phyloP scores from a whole-genome alignment of 2,329 filamentous ascomycete species.

The Colletotrichum navitas region DNA sequence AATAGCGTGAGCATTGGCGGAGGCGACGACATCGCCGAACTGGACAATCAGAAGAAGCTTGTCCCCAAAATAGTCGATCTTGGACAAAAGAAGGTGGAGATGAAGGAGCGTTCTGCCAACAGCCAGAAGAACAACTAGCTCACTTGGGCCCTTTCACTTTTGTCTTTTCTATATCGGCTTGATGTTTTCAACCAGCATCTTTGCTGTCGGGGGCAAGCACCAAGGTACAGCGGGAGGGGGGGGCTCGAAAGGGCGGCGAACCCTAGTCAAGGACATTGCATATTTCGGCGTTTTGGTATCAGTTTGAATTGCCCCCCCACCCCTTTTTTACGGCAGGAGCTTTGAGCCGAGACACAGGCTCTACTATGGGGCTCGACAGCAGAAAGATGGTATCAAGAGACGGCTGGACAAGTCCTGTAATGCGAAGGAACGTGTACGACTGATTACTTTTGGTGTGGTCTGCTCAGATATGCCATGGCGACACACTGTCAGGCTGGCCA shows the following conservation, averaged over 20 bases:
- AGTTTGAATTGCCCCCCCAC: constrained; percentile 10
- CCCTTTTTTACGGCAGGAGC: constrained; percentile 5
- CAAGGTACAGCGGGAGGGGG: constrained; percentile 12
- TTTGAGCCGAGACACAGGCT: neutral
- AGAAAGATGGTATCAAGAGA: neutral
- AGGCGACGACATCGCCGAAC: constrained; percentile 82
- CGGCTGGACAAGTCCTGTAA: constrained; percentile 14
- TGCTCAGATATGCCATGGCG: constrained; percentile 8
- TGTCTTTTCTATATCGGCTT: constrained; percentile 21
- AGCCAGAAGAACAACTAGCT: constrained; percentile 32
- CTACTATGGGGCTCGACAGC: neutral
- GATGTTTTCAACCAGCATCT: constrained; percentile 5
- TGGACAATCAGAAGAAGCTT: constrained; percentile 77
- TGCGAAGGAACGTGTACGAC: constrained; percentile 29
- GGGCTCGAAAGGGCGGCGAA: neutral
- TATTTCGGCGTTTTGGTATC: constrained; percentile 40
- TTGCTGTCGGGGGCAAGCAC: constrained; percentile 6
- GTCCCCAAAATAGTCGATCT: constrained; percentile 78
- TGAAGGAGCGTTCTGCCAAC: constrained; percentile 60
- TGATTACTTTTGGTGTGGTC: constrained; percentile 23
- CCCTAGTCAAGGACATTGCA: constrained; percentile 37
- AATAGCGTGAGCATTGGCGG: constrained; percentile 92
- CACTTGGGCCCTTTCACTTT: constrained; percentile 1
- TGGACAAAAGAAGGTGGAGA: constrained; percentile 74
- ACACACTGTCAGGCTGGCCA: neutral